phyloP scores from a whole-genome alignment of 1,139 yeast genomes.

The Williopsis jadinii region DNA sequence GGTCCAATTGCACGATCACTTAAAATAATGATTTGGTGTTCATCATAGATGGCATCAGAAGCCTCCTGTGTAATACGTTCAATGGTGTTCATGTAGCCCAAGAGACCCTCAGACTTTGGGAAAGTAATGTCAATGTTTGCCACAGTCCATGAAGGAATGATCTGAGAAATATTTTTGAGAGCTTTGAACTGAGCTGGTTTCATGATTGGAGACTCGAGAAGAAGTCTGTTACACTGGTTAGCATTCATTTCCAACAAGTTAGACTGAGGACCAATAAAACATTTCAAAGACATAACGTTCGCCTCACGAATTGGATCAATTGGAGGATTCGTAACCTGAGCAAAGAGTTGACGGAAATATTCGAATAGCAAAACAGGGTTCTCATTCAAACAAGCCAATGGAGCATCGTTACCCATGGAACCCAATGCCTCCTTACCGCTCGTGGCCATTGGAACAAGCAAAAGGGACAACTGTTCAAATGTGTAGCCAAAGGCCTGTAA shows the following conservation, averaged over 20 bases:
- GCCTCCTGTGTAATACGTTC: conserved; percentile 88
- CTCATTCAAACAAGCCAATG: conserved; percentile 92
- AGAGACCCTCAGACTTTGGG: conserved; percentile 70
- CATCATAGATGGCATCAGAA: conserved; percentile 72
- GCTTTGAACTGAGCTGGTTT: conserved; percentile 70
- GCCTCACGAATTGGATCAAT: conserved; percentile 97
- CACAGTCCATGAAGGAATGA: conserved; percentile 83
- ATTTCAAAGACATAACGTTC: conserved; percentile 94
- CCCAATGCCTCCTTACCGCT: conserved; percentile 94
- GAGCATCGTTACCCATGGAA: conserved; percentile 97
- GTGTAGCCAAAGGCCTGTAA: conserved; percentile 87
- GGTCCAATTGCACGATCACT: conserved; percentile 61
- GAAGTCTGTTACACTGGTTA: conserved; percentile 81
- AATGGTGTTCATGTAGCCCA: conserved; percentile 78
- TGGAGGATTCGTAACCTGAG: conserved; percentile 98
- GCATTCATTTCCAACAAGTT: conserved; percentile 90
- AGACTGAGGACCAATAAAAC: conserved; percentile 97
- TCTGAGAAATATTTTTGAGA: conserved; percentile 59
- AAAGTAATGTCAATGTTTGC: conserved; percentile 86
- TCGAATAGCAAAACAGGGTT: conserved; percentile 89
- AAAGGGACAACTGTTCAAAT: conserved; percentile 77
- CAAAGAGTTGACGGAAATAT: conserved; percentile 92
- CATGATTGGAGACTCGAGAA: conserved; percentile 77
- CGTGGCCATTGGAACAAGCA: conserved; percentile 89
- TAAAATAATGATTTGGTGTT: conserved; percentile 66